Conservation (phyloP, 371 early-diverging fungal species). For the Mucor velutinosus region DNA sequence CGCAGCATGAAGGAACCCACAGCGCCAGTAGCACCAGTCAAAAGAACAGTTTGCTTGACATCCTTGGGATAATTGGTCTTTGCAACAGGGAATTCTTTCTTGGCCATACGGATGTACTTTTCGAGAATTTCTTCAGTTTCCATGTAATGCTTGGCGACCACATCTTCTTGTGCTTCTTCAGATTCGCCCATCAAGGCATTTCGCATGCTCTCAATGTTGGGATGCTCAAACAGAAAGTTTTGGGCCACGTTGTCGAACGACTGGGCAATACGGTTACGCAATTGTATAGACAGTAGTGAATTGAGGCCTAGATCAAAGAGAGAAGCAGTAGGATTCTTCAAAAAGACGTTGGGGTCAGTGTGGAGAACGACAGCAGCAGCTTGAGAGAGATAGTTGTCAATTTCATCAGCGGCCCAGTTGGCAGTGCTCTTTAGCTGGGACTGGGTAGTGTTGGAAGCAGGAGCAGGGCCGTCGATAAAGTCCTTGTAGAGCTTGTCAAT, state of each 20-base stretch:
- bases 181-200: not conserved
- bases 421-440: not conserved
- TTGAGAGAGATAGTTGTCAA: not conserved
- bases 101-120: conserved; percentile 25
- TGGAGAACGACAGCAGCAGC: conserved; percentile 12
- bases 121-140: conserved; percentile 16
- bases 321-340: conserved; percentile 11
- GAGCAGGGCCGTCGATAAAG: conserved; percentile 20
- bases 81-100: conserved; percentile 18
- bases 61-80: conserved; percentile 4
- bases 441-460: not conserved
- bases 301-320: conserved; percentile 34
- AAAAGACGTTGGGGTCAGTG: not conserved
- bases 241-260: conserved; percentile 28
- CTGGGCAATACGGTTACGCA: conserved; percentile 23
- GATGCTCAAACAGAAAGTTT: conserved; percentile 40
- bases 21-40: conserved; percentile 52
- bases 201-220: conserved; percentile 25
- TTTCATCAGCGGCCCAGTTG: conserved; percentile 13
- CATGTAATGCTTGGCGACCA: conserved; percentile 5
- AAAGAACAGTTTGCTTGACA: conserved; percentile 25
- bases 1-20: conserved; percentile 43
- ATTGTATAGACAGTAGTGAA: conserved; percentile 26
- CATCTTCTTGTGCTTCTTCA: not conserved
- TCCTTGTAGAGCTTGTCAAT: conserved; percentile 34